phyloP scores from a whole-genome alignment of 345 rosid genomes.

The Orychophragmus violaceus region DNA sequence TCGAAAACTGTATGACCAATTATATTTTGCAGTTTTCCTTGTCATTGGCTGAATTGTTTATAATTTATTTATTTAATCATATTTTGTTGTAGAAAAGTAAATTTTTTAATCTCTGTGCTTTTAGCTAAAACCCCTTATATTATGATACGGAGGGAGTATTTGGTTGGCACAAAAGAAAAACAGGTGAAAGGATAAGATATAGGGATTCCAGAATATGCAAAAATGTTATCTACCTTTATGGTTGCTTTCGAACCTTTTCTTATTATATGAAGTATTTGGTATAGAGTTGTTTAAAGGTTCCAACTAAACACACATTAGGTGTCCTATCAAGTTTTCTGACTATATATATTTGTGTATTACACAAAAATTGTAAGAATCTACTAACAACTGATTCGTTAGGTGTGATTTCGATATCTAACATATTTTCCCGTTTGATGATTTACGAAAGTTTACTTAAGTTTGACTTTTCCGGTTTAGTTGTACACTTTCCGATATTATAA shows the following conservation, averaged over 20 bases:
- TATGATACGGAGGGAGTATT: no score
- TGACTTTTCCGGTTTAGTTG: neutral
- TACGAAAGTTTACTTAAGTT: neutral
- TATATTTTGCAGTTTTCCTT: no score
- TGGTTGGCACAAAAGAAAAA: no score
- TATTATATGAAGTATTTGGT: neutral
- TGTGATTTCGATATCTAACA: neutral
- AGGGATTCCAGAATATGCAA: slow-evolving; percentile 24
- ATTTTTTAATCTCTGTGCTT: no score
- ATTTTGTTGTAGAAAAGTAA: no score
- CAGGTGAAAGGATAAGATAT: slow-evolving; percentile 10
- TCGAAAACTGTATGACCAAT: no score
- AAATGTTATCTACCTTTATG: slow-evolving; percentile 17
- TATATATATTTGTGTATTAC: neutral
- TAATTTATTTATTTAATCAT: no score
- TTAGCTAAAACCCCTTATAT: no score
- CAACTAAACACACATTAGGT: neutral
- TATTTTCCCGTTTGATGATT: neutral
- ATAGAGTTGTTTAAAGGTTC: neutral
- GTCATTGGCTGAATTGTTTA: no score
- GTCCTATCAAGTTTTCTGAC: slow-evolving; percentile 12
- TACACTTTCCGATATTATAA: neutral
- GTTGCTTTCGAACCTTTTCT: slow-evolving; percentile 18
- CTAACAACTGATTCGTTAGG: neutral
- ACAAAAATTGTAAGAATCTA: neutral